Percentiles rank a stretch among this genome's conserved stretches.
phyloP scores from a whole-genome alignment of 805 yeast species.

The Pichia phayaonensis region DNA sequence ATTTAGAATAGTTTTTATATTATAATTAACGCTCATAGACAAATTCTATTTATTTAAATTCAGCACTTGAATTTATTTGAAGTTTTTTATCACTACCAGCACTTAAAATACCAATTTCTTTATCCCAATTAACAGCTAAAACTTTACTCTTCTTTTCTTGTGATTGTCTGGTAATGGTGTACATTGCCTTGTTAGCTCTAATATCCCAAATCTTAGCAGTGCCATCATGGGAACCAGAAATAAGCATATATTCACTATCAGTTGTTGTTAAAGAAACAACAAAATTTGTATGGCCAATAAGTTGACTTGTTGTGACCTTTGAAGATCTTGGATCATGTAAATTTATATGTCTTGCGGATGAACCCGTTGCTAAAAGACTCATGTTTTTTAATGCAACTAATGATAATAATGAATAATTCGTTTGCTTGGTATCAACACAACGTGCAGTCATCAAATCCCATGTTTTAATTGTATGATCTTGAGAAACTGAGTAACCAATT shows the following conservation, averaged over 20 bases:
- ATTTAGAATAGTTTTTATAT: background rate
- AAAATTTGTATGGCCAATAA: conserved; percentile 86
- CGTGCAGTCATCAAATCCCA: conserved; percentile 91
- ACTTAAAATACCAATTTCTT: conserved; percentile 71
- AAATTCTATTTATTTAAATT: conserved; percentile 14
- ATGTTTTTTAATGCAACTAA: conserved; percentile 58
- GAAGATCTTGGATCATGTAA: conserved; percentile 86
- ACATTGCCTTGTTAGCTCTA: conserved; percentile 74
- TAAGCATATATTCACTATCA: conserved; percentile 69
- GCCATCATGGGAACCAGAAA: conserved; percentile 92
- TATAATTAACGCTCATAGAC: background rate
- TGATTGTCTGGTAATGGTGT: conserved; percentile 71
- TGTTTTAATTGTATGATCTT: conserved; percentile 90
- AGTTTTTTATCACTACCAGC: conserved; percentile 93
- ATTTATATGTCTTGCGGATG: conserved; percentile 94
- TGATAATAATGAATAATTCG: conserved; percentile 79
- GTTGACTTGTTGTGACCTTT: conserved; percentile 58
- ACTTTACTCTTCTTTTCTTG: conserved; percentile 54
- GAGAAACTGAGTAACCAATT: conserved; percentile 90
- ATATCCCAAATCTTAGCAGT: conserved; percentile 94
- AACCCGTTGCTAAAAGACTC: conserved; percentile 81
- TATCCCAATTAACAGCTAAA: conserved; percentile 82
- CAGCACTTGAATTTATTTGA: conserved; percentile 54
- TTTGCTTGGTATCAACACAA: conserved; percentile 79
- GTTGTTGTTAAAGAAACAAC: conserved; percentile 78